phyloP scores from a whole-genome alignment of 1,139 yeast species.

The Debaryomyces sp. region DNA sequence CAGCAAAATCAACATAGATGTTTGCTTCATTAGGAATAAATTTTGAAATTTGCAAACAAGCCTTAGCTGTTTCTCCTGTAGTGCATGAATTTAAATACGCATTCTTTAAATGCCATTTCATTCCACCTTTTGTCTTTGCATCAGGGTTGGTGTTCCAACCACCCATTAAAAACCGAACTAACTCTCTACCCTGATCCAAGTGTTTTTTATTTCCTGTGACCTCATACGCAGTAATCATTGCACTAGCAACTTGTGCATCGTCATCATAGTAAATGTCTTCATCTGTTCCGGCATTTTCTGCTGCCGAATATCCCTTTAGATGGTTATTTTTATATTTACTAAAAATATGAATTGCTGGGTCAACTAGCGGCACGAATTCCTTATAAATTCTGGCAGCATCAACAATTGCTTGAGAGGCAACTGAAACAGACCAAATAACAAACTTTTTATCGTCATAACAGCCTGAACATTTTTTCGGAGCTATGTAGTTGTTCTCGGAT shows the following conservation, averaged over 20 bases:
- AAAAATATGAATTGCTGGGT: conserved; percentile 54
- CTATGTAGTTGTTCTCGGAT: conserved; percentile 43
- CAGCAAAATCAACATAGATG: conserved; percentile 54
- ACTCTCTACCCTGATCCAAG: conserved; percentile 60
- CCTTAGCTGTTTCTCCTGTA: conserved; percentile 72
- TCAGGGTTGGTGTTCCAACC: conserved; percentile 58
- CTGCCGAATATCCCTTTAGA: conserved; percentile 59
- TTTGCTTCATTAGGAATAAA: conserved; percentile 51
- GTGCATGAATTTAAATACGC: conserved; percentile 66
- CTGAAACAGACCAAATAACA: conserved; percentile 71
- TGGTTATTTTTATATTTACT: conserved; percentile 55
- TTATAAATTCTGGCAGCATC: conserved; percentile 63
- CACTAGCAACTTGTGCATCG: conserved; percentile 75
- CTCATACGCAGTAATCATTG: conserved; percentile 68
- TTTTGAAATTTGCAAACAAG: conserved; percentile 61
- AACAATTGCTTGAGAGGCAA: conserved; percentile 62
- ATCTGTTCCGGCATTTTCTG: conserved; percentile 58
- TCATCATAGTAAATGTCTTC: conserved; percentile 74
- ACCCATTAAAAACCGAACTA: conserved; percentile 64
- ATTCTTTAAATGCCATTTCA: conserved; percentile 67
- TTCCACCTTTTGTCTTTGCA: conserved; percentile 56
- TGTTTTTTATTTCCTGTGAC: conserved; percentile 59
- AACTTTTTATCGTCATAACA: conserved; percentile 58
- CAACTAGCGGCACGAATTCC: conserved; percentile 58
- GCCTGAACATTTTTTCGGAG: conserved; percentile 47